A percentile compares a stretch with the other conserved stretches of the same genome.
Evolutionary conservation across 345 rosid species (phyloP).

Genomic region (Brassica nigra): DNA sequence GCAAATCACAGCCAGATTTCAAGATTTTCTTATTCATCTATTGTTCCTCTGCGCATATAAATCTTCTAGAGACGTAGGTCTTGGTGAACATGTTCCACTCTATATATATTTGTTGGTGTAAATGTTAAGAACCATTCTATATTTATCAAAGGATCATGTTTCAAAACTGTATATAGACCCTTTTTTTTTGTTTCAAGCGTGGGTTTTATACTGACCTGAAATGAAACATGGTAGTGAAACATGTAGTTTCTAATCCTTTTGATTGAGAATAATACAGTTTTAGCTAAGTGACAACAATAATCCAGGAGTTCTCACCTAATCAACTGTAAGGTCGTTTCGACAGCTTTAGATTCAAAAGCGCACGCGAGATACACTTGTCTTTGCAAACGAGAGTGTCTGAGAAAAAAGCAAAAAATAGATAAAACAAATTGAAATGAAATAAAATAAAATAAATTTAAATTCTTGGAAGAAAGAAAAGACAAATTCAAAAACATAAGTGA

Average conservation of each 20-base stretch:
- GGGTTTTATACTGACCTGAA: background rate
- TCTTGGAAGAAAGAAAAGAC: background rate
- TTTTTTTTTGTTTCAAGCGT: background rate
- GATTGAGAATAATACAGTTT: background rate
- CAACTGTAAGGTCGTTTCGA: slow-evolving; percentile 24
- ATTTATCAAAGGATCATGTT: background rate
- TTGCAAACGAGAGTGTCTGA: slow-evolving; percentile 22
- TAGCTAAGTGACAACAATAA: background rate
- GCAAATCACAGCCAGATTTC: too few relatives aligned
- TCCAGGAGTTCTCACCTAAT: background rate
- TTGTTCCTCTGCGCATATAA: too few relatives aligned
- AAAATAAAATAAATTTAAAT: background rate
- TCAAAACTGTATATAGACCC: background rate
- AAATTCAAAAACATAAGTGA: slow-evolving; percentile 24
- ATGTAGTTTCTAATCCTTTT: background rate
- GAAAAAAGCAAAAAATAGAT: background rate
- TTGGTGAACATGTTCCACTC: too few relatives aligned
- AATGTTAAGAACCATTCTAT: background rate
- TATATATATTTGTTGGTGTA: too few relatives aligned
- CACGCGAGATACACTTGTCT: slow-evolving; percentile 28
- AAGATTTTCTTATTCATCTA: too few relatives aligned
- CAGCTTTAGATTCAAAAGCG: slow-evolving; percentile 30
- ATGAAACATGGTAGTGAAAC: background rate
- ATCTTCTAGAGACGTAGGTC: too few relatives aligned
- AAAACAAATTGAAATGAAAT: too few relatives aligned